Base-by-base conservation (phyloP, 148 eudicot genomes). In the Fallopia convolvulus region DNA sequence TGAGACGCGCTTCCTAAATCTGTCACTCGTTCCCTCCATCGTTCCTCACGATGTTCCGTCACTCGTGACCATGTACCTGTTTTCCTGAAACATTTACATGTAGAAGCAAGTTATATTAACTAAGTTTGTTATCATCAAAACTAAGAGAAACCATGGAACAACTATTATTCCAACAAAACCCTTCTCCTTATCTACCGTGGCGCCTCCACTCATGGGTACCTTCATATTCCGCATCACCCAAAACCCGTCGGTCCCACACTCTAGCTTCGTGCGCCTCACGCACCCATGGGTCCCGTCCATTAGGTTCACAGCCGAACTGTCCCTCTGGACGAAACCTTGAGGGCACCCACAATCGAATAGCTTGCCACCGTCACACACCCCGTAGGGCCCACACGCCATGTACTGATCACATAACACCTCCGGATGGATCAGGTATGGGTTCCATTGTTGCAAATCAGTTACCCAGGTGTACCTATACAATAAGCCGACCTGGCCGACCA, bases 281-380 rank as follows among this genome's bases (percentile, higher is more conserved):
- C 98, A 90, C 72, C 96, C 91, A 10, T 41, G 83, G 0, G 90
- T 75, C 60, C 93, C 90, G 32, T 87, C 91, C 48, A 91, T 60
- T 36, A 88, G 74, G 0, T 2, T 39, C 95, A 97, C 90, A 1
- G 83, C 92, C 56, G 58, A 81, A 1, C 21, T 40, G 17, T 86
- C 79, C 56, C 78, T 86, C 0, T 85, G 90, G 42, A 70, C 61
- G 41, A 89, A 94, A 74, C 93, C 97, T 0, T 8, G 70, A 66
- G 85, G 50, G 15, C 98, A 94, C 58, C 77, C 68, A 32, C 97
- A 92, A 6, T 83, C 77, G 0, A 85, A 84, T 3, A 85, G 77
- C 0, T 42, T 70, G 55, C 82, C 82, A 0, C 82, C 79, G 66
- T 89, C 85, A 30, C 97, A 92, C 0, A 89, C 40, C 0, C 88